phyloP scores from a whole-genome alignment of 2,329 filamentous ascomycete species.

The Orbilia oligospora region DNA sequence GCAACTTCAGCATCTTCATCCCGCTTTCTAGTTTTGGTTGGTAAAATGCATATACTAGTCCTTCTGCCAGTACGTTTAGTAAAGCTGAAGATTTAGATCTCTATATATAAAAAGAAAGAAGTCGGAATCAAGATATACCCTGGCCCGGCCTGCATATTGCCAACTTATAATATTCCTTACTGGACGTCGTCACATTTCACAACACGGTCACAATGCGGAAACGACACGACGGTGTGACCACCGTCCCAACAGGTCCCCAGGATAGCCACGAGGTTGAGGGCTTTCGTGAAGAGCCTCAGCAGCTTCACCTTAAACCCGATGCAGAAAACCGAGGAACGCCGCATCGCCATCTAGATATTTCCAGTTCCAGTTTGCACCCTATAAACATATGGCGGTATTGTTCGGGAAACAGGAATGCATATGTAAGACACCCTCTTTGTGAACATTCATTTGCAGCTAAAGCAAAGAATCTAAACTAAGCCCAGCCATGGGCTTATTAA shows the following conservation, averaged over 20 bases:
- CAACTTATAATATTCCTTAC: constrained; percentile 24
- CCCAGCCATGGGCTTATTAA: constrained; percentile 7
- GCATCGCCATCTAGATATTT: constrained; percentile 10
- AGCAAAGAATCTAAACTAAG: neutral
- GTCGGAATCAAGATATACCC: constrained; percentile 22
- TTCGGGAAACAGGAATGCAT: constrained; percentile 30
- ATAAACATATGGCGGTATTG: constrained; percentile 34
- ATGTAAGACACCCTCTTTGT: constrained; percentile 25
- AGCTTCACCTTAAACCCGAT: constrained; percentile 25
- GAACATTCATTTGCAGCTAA: neutral
- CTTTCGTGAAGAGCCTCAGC: constrained; percentile 17
- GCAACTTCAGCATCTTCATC: neutral
- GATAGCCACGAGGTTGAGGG: constrained; percentile 18
- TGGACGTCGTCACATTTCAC: neutral
- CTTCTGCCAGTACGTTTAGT: constrained; percentile 3
- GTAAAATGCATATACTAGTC: constrained; percentile 36
- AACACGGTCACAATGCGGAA: constrained; percentile 46
- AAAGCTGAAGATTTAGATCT: constrained; percentile 33
- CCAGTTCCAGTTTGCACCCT: constrained; percentile 17
- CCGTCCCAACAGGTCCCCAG: constrained; percentile 23
- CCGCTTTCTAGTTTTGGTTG: constrained; percentile 26
- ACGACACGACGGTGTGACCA: constrained; percentile 30
- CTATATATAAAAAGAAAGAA: constrained; percentile 20
- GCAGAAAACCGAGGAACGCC: constrained; percentile 19
- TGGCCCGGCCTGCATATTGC: constrained; percentile 16